Percentiles rank a stretch among this genome's conserved stretches.
These are phyloP conservation scores for Aspergillus sp. DNA, from an alignment of 2,329 filamentous ascomycete species.

Conservation along the genomic window DNA sequence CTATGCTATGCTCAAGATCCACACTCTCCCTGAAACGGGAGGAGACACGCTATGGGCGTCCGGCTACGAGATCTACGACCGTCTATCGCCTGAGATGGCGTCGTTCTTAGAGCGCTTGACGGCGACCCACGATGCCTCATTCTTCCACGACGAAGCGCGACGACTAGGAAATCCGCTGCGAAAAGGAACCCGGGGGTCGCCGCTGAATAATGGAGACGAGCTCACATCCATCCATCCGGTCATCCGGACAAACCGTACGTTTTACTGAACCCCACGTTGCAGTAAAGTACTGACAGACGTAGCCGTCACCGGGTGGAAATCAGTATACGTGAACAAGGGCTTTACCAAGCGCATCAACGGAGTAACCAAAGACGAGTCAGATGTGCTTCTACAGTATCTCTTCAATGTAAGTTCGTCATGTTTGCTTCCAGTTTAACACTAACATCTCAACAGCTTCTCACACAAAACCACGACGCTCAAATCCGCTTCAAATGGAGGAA, in stretches of 20 bases:
- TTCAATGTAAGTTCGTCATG: constrained; percentile 25
- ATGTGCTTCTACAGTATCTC: constrained; percentile 45
- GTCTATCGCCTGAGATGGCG: constrained; percentile 56
- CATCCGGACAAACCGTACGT: constrained; percentile 55
- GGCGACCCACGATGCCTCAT: constrained; percentile 55
- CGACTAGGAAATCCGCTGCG: constrained; percentile 34
- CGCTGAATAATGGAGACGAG: constrained; percentile 54
- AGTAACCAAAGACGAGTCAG: constrained; percentile 45
- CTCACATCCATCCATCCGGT: constrained; percentile 57
- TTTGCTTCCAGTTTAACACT: not conserved
- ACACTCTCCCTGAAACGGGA: constrained; percentile 56
- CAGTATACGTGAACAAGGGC: constrained; percentile 49
- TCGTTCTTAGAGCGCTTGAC: constrained; percentile 60
- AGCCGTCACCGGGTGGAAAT: constrained; percentile 63
- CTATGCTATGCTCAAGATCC: constrained; percentile 61
- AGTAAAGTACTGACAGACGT: not conserved
- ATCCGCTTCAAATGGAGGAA: constrained; percentile 51
- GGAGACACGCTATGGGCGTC: constrained; percentile 67
- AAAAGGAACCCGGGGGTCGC: constrained; percentile 50
- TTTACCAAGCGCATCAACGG: constrained; percentile 46
- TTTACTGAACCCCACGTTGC: not conserved
- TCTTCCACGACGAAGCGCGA: constrained; percentile 49
- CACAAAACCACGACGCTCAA: constrained; percentile 52
- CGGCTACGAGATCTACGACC: constrained; percentile 66
- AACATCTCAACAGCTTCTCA: constrained; percentile 26